Percentiles rank a stretch among this genome's conserved stretches.
Evolutionary conservation across 2,329 filamentous ascomycete species (phyloP).

Genomic region (Fusarium sp.): DNA sequence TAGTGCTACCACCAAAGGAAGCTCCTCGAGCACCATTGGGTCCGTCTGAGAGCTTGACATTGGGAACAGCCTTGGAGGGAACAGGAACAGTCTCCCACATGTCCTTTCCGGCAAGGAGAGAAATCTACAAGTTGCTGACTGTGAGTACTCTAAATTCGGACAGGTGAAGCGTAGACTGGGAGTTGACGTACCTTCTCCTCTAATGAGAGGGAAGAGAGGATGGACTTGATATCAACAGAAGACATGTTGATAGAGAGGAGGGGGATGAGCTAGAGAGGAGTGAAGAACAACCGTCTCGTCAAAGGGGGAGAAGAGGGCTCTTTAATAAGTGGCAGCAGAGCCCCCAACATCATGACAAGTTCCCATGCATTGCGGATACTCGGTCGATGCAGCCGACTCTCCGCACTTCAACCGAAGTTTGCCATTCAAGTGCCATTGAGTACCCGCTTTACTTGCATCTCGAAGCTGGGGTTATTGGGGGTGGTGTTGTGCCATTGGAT

Average conservation of each 20-base stretch:
- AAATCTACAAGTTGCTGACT: slow-evolving; percentile 24
- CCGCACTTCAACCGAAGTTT: slow-evolving; percentile 36
- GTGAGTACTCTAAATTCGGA: background rate
- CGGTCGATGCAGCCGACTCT: slow-evolving; percentile 17
- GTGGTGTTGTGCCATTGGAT: slow-evolving; percentile 40
- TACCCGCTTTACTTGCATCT: slow-evolving; percentile 38
- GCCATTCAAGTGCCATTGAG: slow-evolving; percentile 33
- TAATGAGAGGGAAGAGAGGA: slow-evolving; percentile 47
- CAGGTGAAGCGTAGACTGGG: background rate
- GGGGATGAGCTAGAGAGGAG: slow-evolving; percentile 18
- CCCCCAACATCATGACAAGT: slow-evolving; percentile 25
- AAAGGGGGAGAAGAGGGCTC: slow-evolving; percentile 25
- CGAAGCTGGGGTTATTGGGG: slow-evolving; percentile 4
- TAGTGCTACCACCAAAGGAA: slow-evolving; percentile 40
- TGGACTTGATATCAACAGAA: slow-evolving; percentile 43
- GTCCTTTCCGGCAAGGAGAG: slow-evolving; percentile 44
- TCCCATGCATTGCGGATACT: slow-evolving; percentile 2
- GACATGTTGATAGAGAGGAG: slow-evolving; percentile 34
- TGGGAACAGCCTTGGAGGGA: slow-evolving; percentile 40
- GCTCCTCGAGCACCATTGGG: slow-evolving; percentile 45
- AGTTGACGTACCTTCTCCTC: slow-evolving; percentile 46
- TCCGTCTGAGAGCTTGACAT: slow-evolving; percentile 43
- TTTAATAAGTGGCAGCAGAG: slow-evolving; percentile 30
- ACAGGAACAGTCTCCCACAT: slow-evolving; percentile 45
- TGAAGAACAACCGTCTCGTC: slow-evolving; percentile 18